Evolutionary conservation across 202 grass and related monocot species (phyloP).

Genomic region (Digitaria exilis): DNA sequence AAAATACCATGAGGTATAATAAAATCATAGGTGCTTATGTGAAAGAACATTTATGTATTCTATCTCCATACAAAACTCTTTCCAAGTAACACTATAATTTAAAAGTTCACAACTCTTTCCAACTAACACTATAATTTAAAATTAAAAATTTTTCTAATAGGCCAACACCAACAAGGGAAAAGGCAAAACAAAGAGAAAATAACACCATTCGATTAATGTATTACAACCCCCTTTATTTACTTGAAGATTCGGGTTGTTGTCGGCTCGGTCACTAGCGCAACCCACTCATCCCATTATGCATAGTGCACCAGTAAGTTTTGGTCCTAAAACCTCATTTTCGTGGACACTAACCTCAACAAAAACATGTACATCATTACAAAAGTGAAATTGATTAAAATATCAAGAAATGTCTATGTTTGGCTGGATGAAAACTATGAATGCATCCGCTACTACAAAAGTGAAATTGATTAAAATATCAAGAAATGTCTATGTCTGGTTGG

Average conservation of each 20-base stretch:
- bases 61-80: background rate
- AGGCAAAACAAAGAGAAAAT: no score
- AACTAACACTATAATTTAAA: background rate
- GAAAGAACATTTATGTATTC: background rate
- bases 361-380: no score
- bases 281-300: background rate
- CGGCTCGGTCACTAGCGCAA: background rate
- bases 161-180: no score
- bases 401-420: background rate
- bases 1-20: background rate
- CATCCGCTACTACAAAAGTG: no score
- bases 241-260: background rate
- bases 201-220: no score
- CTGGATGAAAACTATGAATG: fast-evolving
- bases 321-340: background rate
- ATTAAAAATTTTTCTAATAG: no score
- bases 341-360: background rate
- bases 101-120: background rate
- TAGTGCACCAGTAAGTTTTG: background rate
- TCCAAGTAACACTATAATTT: background rate
- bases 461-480: no score
- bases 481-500: background rate
- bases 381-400: no score
- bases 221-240: no score
- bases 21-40: background rate